Conservation (phyloP, 1,284 basidiomycete genomes). For the Ceratobasidium sp. region DNA sequence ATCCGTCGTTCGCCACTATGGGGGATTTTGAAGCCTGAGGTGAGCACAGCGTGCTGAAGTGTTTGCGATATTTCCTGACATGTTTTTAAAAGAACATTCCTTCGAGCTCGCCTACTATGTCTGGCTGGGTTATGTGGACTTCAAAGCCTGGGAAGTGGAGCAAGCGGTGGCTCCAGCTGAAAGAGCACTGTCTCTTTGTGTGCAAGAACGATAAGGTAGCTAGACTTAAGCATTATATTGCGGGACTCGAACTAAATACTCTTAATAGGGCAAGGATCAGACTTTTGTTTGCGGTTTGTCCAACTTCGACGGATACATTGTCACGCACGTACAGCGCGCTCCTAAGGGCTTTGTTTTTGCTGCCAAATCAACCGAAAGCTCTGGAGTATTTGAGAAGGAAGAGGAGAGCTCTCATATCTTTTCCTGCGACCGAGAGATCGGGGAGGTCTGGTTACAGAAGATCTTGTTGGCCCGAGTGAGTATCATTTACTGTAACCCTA, state of each 20-base stretch:
- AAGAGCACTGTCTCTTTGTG: slow-evolving; percentile 84
- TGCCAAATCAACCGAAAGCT: slow-evolving; percentile 86
- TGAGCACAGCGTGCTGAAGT: slow-evolving; percentile 14
- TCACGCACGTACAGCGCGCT: slow-evolving; percentile 75
- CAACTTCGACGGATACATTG: slow-evolving; percentile 84
- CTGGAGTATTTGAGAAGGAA: slow-evolving; percentile 84
- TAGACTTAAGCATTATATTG: slow-evolving; percentile 49
- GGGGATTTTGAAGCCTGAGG: slow-evolving; percentile 61
- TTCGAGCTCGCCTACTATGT: slow-evolving; percentile 71
- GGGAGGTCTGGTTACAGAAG: slow-evolving; percentile 74
- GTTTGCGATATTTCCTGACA: background rate
- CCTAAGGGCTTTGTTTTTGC: slow-evolving; percentile 84
- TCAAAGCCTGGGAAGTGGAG: slow-evolving; percentile 90
- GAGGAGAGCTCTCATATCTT: slow-evolving; percentile 87
- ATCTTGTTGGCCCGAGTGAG: slow-evolving; percentile 80
- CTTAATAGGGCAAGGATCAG: slow-evolving; percentile 80
- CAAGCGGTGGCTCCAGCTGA: slow-evolving; percentile 85
- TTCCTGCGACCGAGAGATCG: slow-evolving; percentile 75
- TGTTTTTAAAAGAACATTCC: slow-evolving; percentile 68
- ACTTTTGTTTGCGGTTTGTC: slow-evolving; percentile 80
- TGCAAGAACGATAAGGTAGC: slow-evolving; percentile 86
- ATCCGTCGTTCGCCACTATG: slow-evolving; percentile 69
- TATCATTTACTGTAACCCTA: slow-evolving; percentile 43
- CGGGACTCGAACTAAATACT: background rate
- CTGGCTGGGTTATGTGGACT: slow-evolving; percentile 85